These are phyloP conservation scores for Aleurites moluccanus DNA, from an alignment of 441 rosid genomes.

Conservation along the genomic window DNA sequence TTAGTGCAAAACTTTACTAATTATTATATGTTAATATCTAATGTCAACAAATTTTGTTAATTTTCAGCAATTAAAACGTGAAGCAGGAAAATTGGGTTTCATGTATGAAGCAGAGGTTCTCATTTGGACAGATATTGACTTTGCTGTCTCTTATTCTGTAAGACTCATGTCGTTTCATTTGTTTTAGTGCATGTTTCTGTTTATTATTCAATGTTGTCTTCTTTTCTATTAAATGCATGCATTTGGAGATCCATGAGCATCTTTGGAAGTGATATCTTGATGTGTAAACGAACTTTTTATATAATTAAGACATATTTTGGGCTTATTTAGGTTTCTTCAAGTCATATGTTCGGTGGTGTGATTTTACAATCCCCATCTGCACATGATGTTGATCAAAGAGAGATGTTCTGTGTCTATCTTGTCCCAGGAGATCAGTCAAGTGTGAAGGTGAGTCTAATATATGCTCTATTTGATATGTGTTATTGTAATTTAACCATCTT, in stretches of 20 bases:
- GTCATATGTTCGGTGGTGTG: constrained; percentile 66
- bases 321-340: constrained; percentile 54
- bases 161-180: constrained; percentile 28
- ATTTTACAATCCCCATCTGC: constrained; percentile 82
- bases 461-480: constrained; percentile 7
- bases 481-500: constrained; percentile 10
- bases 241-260: constrained; percentile 22
- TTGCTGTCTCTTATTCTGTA: constrained; percentile 76
- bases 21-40: constrained; percentile 13
- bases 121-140: constrained; percentile 70
- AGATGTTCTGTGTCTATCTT: constrained; percentile 68
- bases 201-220: constrained; percentile 12
- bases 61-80: constrained; percentile 64
- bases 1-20: constrained; percentile 9
- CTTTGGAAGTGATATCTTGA: constrained; percentile 9
- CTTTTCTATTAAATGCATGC: constrained; percentile 12
- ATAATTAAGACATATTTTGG: background rate
- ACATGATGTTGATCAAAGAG: constrained; percentile 84
- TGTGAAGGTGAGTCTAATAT: constrained; percentile 49
- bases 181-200: constrained; percentile 2
- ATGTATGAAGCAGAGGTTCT: constrained; percentile 83
- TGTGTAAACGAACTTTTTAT: background rate
- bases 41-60: background rate
- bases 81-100: constrained; percentile 60
- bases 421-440: constrained; percentile 65